phyloP scores from a whole-genome alignment of 805 yeast species.

The Wickerhamiella galacta region DNA sequence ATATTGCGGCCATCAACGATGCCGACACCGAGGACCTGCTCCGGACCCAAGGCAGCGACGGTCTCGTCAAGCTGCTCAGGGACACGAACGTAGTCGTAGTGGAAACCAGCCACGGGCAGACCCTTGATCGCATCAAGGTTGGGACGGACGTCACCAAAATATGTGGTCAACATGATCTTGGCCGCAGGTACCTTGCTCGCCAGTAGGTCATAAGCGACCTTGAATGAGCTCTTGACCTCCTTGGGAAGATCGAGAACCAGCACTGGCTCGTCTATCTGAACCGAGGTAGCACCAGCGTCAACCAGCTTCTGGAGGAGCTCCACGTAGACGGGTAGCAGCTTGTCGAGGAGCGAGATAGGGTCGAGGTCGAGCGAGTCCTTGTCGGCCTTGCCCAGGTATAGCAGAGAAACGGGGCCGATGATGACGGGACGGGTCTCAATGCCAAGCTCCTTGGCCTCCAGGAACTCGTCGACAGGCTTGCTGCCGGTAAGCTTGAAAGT shows the following conservation, averaged over 20 bases:
- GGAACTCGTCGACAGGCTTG: conserved; percentile 93
- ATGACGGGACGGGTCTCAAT: conserved; percentile 94
- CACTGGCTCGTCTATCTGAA: conserved; percentile 96
- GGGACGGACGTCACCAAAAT: conserved; percentile 98
- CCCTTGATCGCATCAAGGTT: conserved; percentile 77
- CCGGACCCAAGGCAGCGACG: conserved; percentile 41
- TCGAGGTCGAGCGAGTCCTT: conserved; percentile 91
- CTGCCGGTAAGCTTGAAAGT: conserved; percentile 89
- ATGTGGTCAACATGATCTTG: conserved; percentile 69
- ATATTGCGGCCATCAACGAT: conserved; percentile 97
- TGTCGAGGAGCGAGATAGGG: conserved; percentile 77
- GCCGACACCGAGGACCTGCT: conserved; percentile 87
- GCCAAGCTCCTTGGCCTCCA: conserved; percentile 95
- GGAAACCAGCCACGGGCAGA: conserved; percentile 89
- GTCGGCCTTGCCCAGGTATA: conserved; percentile 94
- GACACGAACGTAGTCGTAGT: conserved; percentile 88
- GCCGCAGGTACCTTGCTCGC: conserved; percentile 55
- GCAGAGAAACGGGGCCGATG: conserved; percentile 91
- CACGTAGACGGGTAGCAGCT: conserved; percentile 84
- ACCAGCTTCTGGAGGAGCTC: conserved; percentile 75
- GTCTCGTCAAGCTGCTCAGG: conserved; percentile 92
- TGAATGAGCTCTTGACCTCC: conserved; percentile 68
- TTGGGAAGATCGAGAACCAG: conserved; percentile 86
- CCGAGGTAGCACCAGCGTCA: conserved; percentile 86
- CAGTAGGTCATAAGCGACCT: conserved; percentile 69